Percentiles rank a stretch among this genome's conserved stretches.
Evolutionary conservation across 202 grass and related monocot species (phyloP).

Genomic region (Hordeum pubiflorum): DNA sequence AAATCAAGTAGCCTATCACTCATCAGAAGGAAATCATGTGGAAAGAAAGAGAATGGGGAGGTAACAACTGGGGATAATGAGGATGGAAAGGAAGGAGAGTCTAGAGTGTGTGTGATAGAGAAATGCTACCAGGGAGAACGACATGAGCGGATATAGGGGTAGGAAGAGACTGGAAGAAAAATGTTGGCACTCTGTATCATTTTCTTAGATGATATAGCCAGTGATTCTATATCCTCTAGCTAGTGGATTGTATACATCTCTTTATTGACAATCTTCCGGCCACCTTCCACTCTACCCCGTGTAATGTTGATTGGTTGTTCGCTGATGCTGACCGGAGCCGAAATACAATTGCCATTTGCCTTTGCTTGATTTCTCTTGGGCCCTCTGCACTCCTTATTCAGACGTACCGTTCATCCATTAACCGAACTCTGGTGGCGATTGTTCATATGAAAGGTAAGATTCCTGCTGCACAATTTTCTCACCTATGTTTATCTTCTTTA

Average conservation of each 20-base stretch:
- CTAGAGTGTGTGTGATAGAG: slow-evolving; percentile 3
- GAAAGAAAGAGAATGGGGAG: neutral
- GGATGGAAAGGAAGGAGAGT: neutral
- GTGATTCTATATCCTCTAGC: neutral
- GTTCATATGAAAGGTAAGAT: slow-evolving; percentile 15
- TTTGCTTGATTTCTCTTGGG: slow-evolving; percentile 9
- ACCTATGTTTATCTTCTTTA: neutral
- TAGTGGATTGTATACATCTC: neutral
- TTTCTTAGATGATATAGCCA: neutral
- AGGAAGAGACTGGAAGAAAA: neutral
- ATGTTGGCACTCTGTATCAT: neutral
- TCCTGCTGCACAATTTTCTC: neutral
- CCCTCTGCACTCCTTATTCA: slow-evolving; percentile 6
- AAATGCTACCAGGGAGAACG: neutral
- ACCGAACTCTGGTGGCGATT: neutral
- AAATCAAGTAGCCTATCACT: neutral
- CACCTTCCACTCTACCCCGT: neutral
- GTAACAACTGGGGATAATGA: neutral
- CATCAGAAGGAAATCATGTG: neutral
- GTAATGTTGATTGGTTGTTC: slow-evolving; percentile 14
- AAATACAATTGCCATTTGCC: slow-evolving; percentile 28
- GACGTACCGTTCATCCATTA: slow-evolving; percentile 7
- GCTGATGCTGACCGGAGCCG: slow-evolving; percentile 19
- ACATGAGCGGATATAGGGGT: neutral
- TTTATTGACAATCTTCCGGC: neutral